These are phyloP conservation scores for Microdochium paspali DNA, from an alignment of 2,329 filamentous ascomycete species.

Conservation along the genomic window DNA sequence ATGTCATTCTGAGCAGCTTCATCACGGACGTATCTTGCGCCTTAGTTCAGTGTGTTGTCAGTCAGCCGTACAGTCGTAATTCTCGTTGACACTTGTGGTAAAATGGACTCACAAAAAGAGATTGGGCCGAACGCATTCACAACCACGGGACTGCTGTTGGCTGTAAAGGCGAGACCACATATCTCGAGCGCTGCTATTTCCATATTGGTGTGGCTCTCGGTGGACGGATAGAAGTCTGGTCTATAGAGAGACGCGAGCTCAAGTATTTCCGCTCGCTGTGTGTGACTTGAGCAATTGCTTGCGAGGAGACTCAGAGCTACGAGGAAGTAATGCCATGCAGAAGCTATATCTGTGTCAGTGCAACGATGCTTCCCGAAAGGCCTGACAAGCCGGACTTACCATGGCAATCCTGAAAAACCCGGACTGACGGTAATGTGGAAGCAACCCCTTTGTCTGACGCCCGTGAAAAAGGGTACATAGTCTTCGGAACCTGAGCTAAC, in stretches of 20 bases:
- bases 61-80: constrained; percentile 1
- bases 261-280: constrained; percentile 4
- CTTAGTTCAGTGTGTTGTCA: constrained; percentile 7
- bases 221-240: background rate
- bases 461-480: constrained; percentile 21
- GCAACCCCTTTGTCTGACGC: constrained; percentile 1
- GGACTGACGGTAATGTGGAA: constrained; percentile 23
- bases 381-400: constrained; percentile 16
- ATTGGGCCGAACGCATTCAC: constrained; percentile 40
- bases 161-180: constrained; percentile 33
- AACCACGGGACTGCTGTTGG: constrained; percentile 29
- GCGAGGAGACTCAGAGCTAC: constrained; percentile 23
- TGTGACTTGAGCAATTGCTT: constrained; percentile 3
- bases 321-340: constrained; percentile 32
- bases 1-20: constrained; percentile 20
- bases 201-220: constrained; percentile 14
- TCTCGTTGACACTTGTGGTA: too few species aligned
- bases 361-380: background rate
- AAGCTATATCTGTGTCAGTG: constrained; percentile 17
- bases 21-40: constrained; percentile 18
- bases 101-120: constrained; percentile 33
- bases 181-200: constrained; percentile 25
- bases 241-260: background rate
- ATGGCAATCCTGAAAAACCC: constrained; percentile 31
- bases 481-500: constrained; percentile 18